Evolutionary conservation across 352 stramenopile species (phyloP).

Genomic region (Phytophthora ramorum): DNA sequence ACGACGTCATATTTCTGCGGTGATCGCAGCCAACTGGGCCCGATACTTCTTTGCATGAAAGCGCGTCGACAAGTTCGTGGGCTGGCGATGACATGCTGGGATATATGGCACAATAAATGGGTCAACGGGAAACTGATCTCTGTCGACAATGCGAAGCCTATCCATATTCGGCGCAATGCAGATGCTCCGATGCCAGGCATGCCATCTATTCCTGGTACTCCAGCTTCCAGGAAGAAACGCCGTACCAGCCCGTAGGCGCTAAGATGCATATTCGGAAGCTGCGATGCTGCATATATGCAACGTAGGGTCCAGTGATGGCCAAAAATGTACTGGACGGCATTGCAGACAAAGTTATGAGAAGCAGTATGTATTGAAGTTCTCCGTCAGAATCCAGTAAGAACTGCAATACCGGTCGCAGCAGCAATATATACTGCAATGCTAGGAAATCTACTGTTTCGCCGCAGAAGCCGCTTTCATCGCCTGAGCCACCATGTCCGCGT

Average conservation of each 20-base stretch:
- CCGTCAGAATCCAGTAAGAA: not conserved
- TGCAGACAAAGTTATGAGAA: not conserved
- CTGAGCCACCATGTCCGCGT: conserved; percentile 4
- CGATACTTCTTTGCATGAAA: conserved; percentile 2
- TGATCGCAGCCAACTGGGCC: not conserved
- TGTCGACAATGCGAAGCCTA: not conserved
- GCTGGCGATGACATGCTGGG: conserved; percentile 4
- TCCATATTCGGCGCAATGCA: not conserved
- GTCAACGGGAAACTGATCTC: conserved; percentile 6
- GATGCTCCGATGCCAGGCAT: not conserved
- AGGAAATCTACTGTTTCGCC: not conserved
- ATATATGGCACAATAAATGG: conserved; percentile 13
- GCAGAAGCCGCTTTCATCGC: not conserved
- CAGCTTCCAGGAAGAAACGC: conserved; percentile 2
- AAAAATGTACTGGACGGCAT: conserved; percentile 10
- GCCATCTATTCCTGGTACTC: not conserved
- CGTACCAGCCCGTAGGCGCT: not conserved
- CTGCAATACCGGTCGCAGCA: not conserved
- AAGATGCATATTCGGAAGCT: not conserved
- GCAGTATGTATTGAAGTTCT: conserved; percentile 3
- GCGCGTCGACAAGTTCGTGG: not conserved
- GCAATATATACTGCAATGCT: conserved; percentile 11
- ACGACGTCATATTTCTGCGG: conserved; percentile 2
- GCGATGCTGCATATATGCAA: not conserved
- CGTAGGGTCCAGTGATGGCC: not conserved